Base-by-base conservation (phyloP, 768 basidiomycete genomes). In the Pisolithus sp. region DNA sequence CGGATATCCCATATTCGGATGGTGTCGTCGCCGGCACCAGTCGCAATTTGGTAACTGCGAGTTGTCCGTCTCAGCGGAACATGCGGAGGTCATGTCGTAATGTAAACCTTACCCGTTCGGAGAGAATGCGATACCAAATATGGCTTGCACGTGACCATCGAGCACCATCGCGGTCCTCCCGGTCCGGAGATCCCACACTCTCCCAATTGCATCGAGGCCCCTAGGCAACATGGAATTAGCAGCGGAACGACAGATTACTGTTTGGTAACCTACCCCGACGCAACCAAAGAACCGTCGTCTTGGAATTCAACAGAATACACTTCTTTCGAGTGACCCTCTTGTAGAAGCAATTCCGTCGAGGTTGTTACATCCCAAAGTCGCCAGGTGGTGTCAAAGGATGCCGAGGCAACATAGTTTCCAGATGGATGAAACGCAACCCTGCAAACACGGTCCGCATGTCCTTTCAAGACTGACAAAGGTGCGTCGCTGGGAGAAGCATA, bases 1-100 rank as follows among this genome's bases (percentile, higher is more conserved):
- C 96, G 86, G 74, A 98, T 83, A 71, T 99, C 96, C 96, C 96
- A 99, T 76, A 98, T 91, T 45, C 94, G 87, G 62, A 99, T 88
- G 0, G 96, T 96, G 65, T 98, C 96, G 68, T 99, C 96, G 42
- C 90, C 93, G 4, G 93, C 86, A 36, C 95, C 96, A 0, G 96
- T 96, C 28, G 94, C 96, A 46, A 99, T 85, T 77, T 98, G 95
- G 64, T 96, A 94, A 55, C 94, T 97, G 62, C 40, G 56, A 46
- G 56, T 53, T 44, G 42, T 58, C 43, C 51, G 42, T 34, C 26
- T 45, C 30, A 44, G 23, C 10, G 42, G 26, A 46, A 38, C 28
- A 20, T 5, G 2, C 21, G 17, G 28, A 55, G 21, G 28, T 30
- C 26, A 56, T 46, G 57, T 53, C 15, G 17, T 20, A 13, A 45